phyloP scores from a whole-genome alignment of 768 basidiomycete genomes.

The Mrakia gelida region DNA sequence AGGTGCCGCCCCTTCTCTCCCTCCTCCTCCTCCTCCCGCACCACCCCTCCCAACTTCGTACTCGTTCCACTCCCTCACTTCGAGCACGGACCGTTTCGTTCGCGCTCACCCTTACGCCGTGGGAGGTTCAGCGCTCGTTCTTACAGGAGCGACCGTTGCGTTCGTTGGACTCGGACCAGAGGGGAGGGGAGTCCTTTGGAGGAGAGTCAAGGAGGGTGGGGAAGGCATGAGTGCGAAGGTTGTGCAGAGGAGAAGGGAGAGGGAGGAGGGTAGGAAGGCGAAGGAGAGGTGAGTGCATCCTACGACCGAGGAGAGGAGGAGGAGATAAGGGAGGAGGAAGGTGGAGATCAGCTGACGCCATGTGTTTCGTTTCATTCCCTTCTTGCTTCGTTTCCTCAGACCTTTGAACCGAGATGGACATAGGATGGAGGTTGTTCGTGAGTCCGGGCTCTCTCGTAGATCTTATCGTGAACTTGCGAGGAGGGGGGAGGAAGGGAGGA shows the following conservation, averaged over 20 bases:
- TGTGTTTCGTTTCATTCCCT: not conserved
- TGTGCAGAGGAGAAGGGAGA: slow-evolving; percentile 12
- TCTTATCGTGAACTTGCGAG: not conserved
- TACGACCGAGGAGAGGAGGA: not conserved
- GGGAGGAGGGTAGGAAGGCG: not conserved
- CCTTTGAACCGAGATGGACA: slow-evolving; percentile 12
- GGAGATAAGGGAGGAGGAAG: not conserved
- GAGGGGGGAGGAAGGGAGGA: no score
- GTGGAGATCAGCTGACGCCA: not conserved
- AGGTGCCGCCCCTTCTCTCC: not conserved
- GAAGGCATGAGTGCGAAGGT: not conserved
- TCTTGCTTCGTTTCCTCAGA: not conserved
- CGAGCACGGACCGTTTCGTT: not conserved
- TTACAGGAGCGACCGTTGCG: not conserved
- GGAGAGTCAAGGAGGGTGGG: not conserved
- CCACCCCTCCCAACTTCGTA: not conserved
- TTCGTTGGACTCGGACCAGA: not conserved
- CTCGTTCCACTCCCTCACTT: not conserved
- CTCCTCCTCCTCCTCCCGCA: not conserved
- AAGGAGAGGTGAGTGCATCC: not conserved
- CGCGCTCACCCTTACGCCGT: slow-evolving; percentile 1
- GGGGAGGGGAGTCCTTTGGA: not conserved
- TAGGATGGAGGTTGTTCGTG: slow-evolving; percentile 5
- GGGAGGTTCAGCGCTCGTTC: slow-evolving; percentile 2
- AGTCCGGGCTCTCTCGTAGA: not conserved